Base-by-base conservation (phyloP, 2,329 filamentous ascomycete genomes). In the Diaporthe vexans region DNA sequence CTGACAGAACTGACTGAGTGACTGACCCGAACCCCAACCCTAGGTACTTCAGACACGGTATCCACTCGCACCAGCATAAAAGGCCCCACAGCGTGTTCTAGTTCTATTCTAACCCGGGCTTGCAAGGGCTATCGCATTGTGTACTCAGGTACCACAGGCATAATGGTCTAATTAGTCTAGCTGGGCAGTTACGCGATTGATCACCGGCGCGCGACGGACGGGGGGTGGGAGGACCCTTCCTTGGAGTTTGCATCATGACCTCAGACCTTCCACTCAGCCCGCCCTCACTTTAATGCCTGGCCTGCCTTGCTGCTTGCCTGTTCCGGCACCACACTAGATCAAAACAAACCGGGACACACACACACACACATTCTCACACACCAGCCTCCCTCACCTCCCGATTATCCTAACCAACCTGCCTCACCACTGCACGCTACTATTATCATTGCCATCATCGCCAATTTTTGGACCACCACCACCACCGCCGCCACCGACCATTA, bases 161-260 rank as follows among this genome's bases (percentile, higher is more conserved):
- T 15, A n/a, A 19, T 33, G 7, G 35, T 61, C 19, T n/a, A 24
- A 35, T 33, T 67, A 46, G 37, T 46, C 13, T 24, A 19, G 17
- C 40, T 48, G 26, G 37, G 46, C 46, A 19, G 43, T 67, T 51
- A 67, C 63, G 63, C 46, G 63, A 51, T 67, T 67, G 63, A 52
- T 37, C 24, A 63, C 15, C 24, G 59, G 40, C 19, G 43, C 63
- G 63, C 63, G 63, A 67, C 63, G 43, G 63, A 24, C 29, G 29
- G 63, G 43, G 46, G 33, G 46, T 29, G 43, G 46, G 48, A 52
- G 63, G 63, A 67, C 63, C 63, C 63, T 52, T 52, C 46, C 61
- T 51, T 67, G 43, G 61, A 67, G 63, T 67, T 67, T 52, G 63
- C 63, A 67, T 67, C 63, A 67, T 67, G 63, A 67, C 63, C 63